phyloP scores from a whole-genome alignment of 441 rosid species.

The Pelargonium citronellum region DNA sequence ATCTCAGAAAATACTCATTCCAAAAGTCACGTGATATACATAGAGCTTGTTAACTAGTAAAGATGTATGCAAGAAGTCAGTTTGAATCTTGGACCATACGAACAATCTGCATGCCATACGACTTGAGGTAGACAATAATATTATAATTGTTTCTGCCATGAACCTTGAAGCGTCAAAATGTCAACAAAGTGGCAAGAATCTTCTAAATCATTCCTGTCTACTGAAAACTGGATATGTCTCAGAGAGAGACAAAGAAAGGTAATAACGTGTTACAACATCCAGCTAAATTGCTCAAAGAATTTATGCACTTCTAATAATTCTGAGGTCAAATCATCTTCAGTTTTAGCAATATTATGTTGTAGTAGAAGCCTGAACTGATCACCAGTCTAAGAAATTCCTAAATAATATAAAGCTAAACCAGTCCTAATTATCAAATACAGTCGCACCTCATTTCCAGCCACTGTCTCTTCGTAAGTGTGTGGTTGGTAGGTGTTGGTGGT shows the following conservation, averaged over 20 bases:
- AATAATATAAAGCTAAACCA: neutral
- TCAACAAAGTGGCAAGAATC: neutral
- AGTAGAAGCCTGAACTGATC: neutral
- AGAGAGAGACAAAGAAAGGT: neutral
- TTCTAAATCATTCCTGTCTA: neutral
- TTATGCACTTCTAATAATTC: no score
- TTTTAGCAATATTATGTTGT: neutral
- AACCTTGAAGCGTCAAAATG: neutral
- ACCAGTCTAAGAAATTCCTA: neutral
- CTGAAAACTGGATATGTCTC: neutral
- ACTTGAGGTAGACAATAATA: neutral
- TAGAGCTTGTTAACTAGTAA: no score
- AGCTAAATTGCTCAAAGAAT: neutral
- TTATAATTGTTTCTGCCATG: neutral
- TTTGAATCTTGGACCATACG: neutral
- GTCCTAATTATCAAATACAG: neutral
- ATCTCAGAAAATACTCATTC: no score
- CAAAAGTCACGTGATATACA: no score
- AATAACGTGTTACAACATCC: neutral
- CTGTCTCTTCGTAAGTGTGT: neutral
- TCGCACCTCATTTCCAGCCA: neutral
- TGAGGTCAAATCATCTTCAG: neutral
- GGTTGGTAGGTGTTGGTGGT: neutral
- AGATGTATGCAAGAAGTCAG: no score
- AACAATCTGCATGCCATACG: constrained; percentile 2